Percentiles rank a stretch among this genome's conserved stretches.
Evolutionary conservation across 331 rosid species (phyloP).

Genomic region (Erythrophleum ivorense): DNA sequence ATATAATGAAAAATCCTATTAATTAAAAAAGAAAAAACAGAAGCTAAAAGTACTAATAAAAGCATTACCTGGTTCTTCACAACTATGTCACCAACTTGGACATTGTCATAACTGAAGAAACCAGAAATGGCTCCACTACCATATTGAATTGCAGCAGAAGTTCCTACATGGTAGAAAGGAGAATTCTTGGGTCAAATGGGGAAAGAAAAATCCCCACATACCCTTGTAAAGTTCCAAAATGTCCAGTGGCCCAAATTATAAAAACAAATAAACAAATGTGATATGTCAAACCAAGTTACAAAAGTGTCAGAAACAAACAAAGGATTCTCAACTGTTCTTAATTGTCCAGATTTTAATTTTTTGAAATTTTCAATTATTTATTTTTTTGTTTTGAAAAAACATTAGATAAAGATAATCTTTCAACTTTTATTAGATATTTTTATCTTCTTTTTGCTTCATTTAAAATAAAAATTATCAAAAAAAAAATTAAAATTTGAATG

Average conservation of each 20-base stretch:
- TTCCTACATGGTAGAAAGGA: conserved; percentile 52
- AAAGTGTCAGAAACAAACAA: background rate
- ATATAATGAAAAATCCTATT: background rate
- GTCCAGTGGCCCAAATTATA: background rate
- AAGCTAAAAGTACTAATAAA: background rate
- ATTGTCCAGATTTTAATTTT: too few species aligned
- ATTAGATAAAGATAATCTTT: too few species aligned
- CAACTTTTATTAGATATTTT: too few species aligned
- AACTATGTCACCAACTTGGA: conserved; percentile 63
- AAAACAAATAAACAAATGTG: background rate
- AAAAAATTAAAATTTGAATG: too few species aligned
- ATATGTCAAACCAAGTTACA: background rate
- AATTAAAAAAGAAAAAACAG: background rate
- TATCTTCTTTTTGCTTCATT: too few species aligned
- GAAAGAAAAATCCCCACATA: background rate
- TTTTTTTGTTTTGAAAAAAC: too few species aligned
- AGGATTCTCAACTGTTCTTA: too few species aligned
- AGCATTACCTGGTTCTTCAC: conserved; percentile 70
- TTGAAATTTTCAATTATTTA: too few species aligned
- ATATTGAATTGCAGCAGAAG: conserved; percentile 74
- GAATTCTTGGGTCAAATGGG: background rate
- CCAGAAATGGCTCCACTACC: conserved; percentile 81
- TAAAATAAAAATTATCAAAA: too few species aligned
- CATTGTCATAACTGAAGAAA: conserved; percentile 75
- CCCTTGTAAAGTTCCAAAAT: background rate